Evolutionary conservation across 2,329 filamentous ascomycete species (phyloP).

Genomic region (Venturia nashicola): DNA sequence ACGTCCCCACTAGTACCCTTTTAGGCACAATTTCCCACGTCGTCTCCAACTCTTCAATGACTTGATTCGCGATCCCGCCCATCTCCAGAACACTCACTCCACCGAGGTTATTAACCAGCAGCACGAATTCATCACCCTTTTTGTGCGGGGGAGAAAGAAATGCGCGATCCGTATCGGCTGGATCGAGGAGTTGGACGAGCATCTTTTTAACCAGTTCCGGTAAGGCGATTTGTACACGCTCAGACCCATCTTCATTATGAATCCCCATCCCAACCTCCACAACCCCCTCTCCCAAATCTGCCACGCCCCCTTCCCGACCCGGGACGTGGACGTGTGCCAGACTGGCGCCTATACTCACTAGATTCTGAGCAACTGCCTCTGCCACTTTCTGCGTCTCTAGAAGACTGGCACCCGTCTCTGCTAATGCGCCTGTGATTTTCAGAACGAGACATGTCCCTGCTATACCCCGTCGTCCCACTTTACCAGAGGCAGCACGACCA

Average conservation of each 20-base stretch:
- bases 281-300: constrained; percentile 44
- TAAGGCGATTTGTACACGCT: constrained; percentile 29
- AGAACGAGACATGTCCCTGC: constrained; percentile 85
- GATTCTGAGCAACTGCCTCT: constrained; percentile 57
- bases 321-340: constrained; percentile 90
- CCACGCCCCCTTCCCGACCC: constrained; percentile 49
- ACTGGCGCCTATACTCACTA: constrained; percentile 76
- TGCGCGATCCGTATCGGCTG: constrained; percentile 53
- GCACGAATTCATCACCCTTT: constrained; percentile 48
- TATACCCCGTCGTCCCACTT: constrained; percentile 82
- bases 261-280: constrained; percentile 58
- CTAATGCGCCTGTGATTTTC: constrained; percentile 78
- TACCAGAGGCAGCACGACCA: constrained; percentile 68
- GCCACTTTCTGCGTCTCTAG: constrained; percentile 63
- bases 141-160: constrained; percentile 46
- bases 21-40: constrained; percentile 49
- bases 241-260: constrained; percentile 23
- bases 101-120: constrained; percentile 65
- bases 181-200: constrained; percentile 52
- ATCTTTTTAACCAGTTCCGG: constrained; percentile 41
- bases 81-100: constrained; percentile 62
- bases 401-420: constrained; percentile 51
- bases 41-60: constrained; percentile 46
- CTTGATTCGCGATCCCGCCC: constrained; percentile 58
- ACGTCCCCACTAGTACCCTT: constrained; percentile 52